Evolutionary conservation across 176 grass and related monocot species (phyloP).

Genomic region (Musa itinerans): DNA sequence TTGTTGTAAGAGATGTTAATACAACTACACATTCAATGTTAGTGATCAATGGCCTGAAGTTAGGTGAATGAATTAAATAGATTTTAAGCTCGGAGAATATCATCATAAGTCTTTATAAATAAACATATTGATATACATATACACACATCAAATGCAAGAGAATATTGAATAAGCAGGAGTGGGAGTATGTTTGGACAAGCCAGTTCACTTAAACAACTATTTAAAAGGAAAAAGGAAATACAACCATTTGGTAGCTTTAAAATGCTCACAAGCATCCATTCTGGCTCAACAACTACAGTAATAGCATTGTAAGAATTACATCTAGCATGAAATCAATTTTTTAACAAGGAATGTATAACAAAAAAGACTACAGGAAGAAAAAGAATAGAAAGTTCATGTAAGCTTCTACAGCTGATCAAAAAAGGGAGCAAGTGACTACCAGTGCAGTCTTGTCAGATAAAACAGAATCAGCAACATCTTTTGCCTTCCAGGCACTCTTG

Average conservation of each 20-base stretch:
- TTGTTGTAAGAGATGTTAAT: background rate
- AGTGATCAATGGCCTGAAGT: background rate
- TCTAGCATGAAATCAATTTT: background rate
- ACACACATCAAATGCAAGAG: background rate
- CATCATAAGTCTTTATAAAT: background rate
- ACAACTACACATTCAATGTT: background rate
- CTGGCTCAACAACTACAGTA: background rate
- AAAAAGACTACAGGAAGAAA: background rate
- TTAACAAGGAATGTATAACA: background rate
- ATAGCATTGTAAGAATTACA: background rate
- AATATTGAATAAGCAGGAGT: background rate
- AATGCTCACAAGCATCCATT: background rate
- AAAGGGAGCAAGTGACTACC: constrained; percentile 33
- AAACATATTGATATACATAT: background rate
- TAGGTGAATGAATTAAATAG: no score
- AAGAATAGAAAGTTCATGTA: background rate
- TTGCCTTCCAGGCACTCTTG: constrained; percentile 66
- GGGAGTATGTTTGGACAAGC: background rate
- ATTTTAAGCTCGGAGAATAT: no score
- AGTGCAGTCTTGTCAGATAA: constrained; percentile 74
- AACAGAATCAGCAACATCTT: constrained; percentile 95
- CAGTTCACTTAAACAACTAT: background rate
- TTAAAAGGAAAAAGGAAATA: background rate
- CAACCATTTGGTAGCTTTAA: background rate
- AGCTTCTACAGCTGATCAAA: constrained; percentile 3